Conservation (phyloP, 2,329 filamentous ascomycete species). For the Cladorrhinum sp. region DNA sequence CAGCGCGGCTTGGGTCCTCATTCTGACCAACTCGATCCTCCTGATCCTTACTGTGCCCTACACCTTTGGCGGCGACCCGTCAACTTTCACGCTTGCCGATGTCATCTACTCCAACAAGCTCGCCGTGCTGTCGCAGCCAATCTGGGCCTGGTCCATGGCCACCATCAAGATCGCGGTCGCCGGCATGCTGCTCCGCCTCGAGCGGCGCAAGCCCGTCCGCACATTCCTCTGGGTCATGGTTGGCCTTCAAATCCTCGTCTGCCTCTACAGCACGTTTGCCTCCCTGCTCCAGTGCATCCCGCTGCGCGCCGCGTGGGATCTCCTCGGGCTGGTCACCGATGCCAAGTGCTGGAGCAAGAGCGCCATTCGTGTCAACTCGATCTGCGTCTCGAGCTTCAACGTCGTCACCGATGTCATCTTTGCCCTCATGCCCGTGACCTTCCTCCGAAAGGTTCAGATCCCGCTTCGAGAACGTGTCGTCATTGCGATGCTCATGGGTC, state of each 20-base stretch:
- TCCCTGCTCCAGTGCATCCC: constrained; percentile 19
- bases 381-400: constrained; percentile 18
- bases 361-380: constrained; percentile 14
- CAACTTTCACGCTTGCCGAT: constrained; percentile 9
- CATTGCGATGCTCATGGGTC: constrained; percentile 18
- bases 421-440: constrained; percentile 16
- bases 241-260: constrained; percentile 3
- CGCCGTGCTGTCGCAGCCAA: constrained; percentile 17
- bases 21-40: constrained; percentile 15
- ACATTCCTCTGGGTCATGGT: constrained; percentile 17
- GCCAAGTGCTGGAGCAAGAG: constrained; percentile 14
- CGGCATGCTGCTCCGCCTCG: constrained; percentile 19
- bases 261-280: constrained; percentile 13
- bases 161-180: constrained; percentile 19
- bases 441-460: constrained; percentile 17
- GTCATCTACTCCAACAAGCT: constrained; percentile 18
- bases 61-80: constrained; percentile 15
- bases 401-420: constrained; percentile 20
- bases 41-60: constrained; percentile 16
- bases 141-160: constrained; percentile 21
- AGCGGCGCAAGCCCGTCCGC: neutral
- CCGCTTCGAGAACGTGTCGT: constrained; percentile 18
- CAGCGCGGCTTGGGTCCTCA: constrained; percentile 6
- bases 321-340: constrained; percentile 9
- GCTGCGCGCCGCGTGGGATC: constrained; percentile 16